Percentiles rank a stretch among this genome's conserved stretches.
phyloP scores from a whole-genome alignment of 2,329 filamentous ascomycete genomes.

The Ophiocordyceps robertsii region DNA sequence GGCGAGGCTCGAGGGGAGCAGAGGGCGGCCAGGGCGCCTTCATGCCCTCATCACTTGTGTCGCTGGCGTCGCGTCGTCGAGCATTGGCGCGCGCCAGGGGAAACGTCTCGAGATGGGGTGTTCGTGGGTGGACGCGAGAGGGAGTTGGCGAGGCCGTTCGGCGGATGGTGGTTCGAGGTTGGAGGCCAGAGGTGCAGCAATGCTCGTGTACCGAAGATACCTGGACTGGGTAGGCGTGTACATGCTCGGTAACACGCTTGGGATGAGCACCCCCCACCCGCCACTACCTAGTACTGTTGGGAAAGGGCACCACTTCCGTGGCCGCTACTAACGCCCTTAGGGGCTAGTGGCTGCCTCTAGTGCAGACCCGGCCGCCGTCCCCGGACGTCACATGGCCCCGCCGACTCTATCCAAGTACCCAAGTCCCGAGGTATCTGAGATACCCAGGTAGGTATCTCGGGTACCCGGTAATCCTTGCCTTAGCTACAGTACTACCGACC shows the following conservation, averaged over 20 bases:
- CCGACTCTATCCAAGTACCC: too few relatives aligned
- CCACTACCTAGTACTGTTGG: too few relatives aligned
- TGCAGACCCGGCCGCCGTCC: conserved; percentile 2
- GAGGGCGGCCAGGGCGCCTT: not conserved
- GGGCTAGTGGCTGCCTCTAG: conserved; percentile 3
- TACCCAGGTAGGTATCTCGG: too few relatives aligned
- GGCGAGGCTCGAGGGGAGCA: not conserved
- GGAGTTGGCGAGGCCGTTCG: conserved; percentile 1
- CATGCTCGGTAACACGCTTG: too few relatives aligned
- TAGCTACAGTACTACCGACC: too few relatives aligned
- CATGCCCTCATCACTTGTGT: conserved; percentile 2
- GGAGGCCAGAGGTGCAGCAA: not conserved
- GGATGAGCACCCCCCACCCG: not conserved
- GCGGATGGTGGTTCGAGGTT: conserved; percentile 2
- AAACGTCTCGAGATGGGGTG: not conserved
- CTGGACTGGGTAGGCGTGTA: too few relatives aligned
- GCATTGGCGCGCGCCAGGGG: not conserved
- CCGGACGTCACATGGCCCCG: not conserved
- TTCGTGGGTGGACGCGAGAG: not conserved
- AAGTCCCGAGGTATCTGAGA: too few relatives aligned
- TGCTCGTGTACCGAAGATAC: too few relatives aligned
- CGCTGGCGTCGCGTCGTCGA: not conserved
- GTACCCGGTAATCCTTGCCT: too few relatives aligned
- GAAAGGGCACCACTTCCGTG: too few relatives aligned
- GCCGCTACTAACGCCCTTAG: conserved; percentile 4